Base-by-base conservation (phyloP, 2,329 filamentous ascomycete genomes). In the Epichloe hybrida region DNA sequence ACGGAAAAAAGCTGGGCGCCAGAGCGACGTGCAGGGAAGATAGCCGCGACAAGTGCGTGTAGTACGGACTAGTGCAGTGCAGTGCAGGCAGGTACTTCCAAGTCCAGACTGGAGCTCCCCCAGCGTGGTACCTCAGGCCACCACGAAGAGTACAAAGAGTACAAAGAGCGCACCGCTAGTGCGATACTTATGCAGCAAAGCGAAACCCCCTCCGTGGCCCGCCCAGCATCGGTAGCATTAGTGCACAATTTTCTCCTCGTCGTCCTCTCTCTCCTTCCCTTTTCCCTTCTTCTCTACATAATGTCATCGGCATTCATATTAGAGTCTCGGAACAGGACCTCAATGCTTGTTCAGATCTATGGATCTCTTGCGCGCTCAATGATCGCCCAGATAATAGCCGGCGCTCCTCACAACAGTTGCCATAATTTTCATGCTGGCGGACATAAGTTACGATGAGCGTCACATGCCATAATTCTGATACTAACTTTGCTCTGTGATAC, bases 321-420 rank as follows among this genome's bases (percentile, higher is more conserved):
- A 97, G 93, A 98, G 93, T 98, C 93, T 94, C 91, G 90, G 86
- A 86, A 82, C 81, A 86, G 81, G 86, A 81, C 69, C 66, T 90
- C 87, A 88, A 79, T 97, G 80, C 86, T 88, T 89, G 82, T 86
- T 88, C 86, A 94, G 88, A 80, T 84, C 79, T 82, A 75, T 72
- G 79, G 84, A 75, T 78, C 86, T 90, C 85, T 74, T 74, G 87
- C 90, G 91, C 88, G 93, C 93, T 98, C 89, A 80, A 90, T 83
- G 88, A 89, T 86, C 77, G 86, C 86, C 91, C 85, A 88, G 94
- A 87, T 86, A 66, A 74, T 80, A 74, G 73, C 69, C 70, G 73
- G 76, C 82, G 79, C 81, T 85, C 79, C 79, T 79, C 83, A 73
- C 78, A 74, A 71, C 75, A 75, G 81, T 86, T 83, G 70, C 80